Conservation (phyloP, 228 moss, liverwort and hornwort genomes). For the Sphagnum magellanicum region DNA sequence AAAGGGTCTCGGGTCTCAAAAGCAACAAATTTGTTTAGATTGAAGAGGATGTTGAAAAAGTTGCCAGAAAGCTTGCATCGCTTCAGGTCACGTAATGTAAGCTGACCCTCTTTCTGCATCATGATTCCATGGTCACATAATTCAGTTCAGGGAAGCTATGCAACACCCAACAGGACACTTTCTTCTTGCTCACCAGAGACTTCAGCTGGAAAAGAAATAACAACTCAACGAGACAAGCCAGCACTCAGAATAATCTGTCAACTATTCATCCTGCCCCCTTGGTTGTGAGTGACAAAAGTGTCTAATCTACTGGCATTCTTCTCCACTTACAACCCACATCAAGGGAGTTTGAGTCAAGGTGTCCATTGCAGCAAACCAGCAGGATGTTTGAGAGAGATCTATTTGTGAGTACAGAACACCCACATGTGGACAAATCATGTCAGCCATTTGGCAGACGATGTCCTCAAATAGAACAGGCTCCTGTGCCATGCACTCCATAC, state of each 20-base stretch:
- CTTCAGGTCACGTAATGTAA: conserved; percentile 94
- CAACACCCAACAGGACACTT: neutral
- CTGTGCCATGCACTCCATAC: conserved; percentile 99
- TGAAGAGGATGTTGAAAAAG: conserved; percentile 99
- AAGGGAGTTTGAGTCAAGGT: neutral
- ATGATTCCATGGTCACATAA: neutral
- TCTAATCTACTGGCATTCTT: neutral
- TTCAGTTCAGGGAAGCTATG: no score
- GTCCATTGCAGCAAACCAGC: no score
- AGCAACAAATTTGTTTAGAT: conserved; percentile 98
- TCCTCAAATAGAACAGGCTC: conserved; percentile 96
- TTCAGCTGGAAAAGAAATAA: neutral
- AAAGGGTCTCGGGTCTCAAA: conserved; percentile 99
- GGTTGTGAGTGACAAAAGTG: neutral
- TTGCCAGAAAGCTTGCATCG: conserved; percentile 98
- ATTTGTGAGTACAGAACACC: neutral
- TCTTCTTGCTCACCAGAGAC: neutral
- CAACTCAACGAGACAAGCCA: neutral
- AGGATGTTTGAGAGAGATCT: no score
- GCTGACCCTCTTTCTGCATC: conserved; percentile 85
- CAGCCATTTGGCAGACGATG: conserved; percentile 94
- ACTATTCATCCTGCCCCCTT: neutral
- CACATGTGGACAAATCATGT: conserved; percentile 92
- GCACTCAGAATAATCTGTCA: no score
- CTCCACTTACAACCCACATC: neutral